A percentile compares a stretch with the other conserved stretches of the same genome.
These are phyloP conservation scores for Fraxinus floribunda DNA, from an alignment of 305 asterid genomes.

Conservation along the genomic window DNA sequence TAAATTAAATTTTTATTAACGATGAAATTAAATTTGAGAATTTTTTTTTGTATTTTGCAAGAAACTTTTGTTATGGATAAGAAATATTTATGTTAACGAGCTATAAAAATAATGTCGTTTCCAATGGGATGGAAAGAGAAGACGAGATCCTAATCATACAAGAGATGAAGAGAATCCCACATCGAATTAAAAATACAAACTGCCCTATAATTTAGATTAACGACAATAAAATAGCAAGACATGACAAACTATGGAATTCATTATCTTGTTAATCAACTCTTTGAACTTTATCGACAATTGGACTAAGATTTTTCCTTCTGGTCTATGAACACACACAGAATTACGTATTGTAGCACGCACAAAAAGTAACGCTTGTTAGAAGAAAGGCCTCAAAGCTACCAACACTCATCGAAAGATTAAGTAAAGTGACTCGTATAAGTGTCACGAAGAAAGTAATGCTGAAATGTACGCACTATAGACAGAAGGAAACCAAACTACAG, in stretches of 20 bases:
- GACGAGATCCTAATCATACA: not conserved
- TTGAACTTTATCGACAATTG: no score
- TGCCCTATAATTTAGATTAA: not conserved
- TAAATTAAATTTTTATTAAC: no score
- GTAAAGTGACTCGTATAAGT: no score
- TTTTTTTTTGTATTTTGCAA: not conserved
- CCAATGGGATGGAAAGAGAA: slow-evolving; percentile 4
- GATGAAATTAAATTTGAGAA: not conserved
- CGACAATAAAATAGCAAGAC: not conserved
- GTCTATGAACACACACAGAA: no score
- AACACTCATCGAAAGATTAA: no score
- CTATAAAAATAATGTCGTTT: not conserved
- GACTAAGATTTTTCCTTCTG: no score
- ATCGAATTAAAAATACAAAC: not conserved
- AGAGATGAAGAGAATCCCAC: not conserved
- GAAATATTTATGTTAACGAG: not conserved
- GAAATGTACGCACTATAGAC: no score
- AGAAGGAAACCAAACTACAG: no score
- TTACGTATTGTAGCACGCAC: no score
- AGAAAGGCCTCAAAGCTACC: no score
- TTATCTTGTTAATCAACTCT: not conserved
- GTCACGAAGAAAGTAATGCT: no score
- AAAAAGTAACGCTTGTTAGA: no score
- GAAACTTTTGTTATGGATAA: not conserved
- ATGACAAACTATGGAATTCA: not conserved